Conservation (phyloP, 2,329 filamentous ascomycete genomes). For the Tolypocladium ophioglossoides region DNA sequence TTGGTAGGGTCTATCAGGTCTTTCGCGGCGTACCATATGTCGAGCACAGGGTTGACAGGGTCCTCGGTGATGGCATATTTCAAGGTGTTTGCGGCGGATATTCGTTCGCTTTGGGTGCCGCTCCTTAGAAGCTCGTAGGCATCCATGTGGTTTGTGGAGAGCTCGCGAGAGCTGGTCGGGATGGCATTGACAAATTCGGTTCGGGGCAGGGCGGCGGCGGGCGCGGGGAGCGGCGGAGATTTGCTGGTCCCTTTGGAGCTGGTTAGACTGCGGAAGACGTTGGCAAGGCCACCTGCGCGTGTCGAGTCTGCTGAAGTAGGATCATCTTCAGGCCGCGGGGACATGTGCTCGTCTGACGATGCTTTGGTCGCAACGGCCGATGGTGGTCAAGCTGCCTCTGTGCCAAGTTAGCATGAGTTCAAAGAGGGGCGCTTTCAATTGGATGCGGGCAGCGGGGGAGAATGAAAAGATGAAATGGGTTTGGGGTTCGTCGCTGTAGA, state of each 20-base stretch:
- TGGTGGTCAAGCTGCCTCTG: neutral
- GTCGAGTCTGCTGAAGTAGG: conserved; percentile 43
- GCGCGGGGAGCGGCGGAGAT: conserved; percentile 31
- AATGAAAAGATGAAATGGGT: neutral
- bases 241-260: conserved; percentile 40
- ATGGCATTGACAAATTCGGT: conserved; percentile 35
- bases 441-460: neutral
- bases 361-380: neutral
- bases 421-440: neutral
- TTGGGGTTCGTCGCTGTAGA: neutral
- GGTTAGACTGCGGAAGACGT: conserved; percentile 53
- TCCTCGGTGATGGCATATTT: conserved; percentile 47
- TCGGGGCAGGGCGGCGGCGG: conserved; percentile 25
- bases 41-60: conserved; percentile 45
- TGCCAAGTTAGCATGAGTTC: neutral
- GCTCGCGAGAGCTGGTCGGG: conserved; percentile 26
- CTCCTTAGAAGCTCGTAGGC: conserved; percentile 43
- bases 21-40: conserved; percentile 57
- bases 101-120: conserved; percentile 40
- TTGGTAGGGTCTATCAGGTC: conserved; percentile 52
- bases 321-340: conserved; percentile 48
- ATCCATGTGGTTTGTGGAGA: conserved; percentile 42
- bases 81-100: conserved; percentile 47
- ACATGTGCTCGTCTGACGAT: conserved; percentile 39
- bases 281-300: conserved; percentile 45